Evolutionary conservation across 2,329 filamentous ascomycete genomes (phyloP), one percentile per base, ranked within the genome.

Genomic region (Colletotrichum graminicola): DNA sequence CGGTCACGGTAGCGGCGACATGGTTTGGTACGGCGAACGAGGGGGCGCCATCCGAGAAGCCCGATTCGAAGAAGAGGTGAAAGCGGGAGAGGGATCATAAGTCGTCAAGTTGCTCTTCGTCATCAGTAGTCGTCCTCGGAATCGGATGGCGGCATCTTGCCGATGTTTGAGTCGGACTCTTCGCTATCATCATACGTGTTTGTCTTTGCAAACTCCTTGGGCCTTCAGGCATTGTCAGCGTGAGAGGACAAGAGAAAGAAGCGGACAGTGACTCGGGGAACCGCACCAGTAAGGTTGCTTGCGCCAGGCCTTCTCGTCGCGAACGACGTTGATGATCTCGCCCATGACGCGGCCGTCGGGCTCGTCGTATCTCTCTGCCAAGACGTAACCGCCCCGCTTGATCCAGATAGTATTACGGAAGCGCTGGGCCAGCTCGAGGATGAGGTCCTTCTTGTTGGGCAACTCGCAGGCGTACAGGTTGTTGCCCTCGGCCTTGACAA

Each of bases 351-450:
- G 94, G 76, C 94, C 94, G 55, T 92, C 91, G 62, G 91, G 89
- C 36, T 90, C 89, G 47, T 91, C 85, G 32, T 89, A 92, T 21
- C 85, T 77, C 75, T 98, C 93, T 18, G 97, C 87, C 14, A 98
- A 83, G 39, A 98, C 94, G 80, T 92, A 98, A 0, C 94, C 94
- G 39, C 94, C 93, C 23, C 94, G 91, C 81, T 93, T 95, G 80
- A 98, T 93, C 93, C 94, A 98, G 74, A 98, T 94, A 2, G 94
- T 96, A 74, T 94, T 96, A 73, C 95, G 93, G 79, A 98, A 98
- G 51, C 91, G 90, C 34, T 94, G 85, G 12, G 93, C 92, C 26
- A 99, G 89, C 84, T 98, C 94, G 29, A 94, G 91, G 23, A 97
- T 84, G 49, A 95, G 81, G 8, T 87, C 83, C 76, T 90, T 88